These are phyloP conservation scores for Coniochaeta sp. DNA, from an alignment of 2,329 filamentous ascomycete species.

Conservation along the genomic window DNA sequence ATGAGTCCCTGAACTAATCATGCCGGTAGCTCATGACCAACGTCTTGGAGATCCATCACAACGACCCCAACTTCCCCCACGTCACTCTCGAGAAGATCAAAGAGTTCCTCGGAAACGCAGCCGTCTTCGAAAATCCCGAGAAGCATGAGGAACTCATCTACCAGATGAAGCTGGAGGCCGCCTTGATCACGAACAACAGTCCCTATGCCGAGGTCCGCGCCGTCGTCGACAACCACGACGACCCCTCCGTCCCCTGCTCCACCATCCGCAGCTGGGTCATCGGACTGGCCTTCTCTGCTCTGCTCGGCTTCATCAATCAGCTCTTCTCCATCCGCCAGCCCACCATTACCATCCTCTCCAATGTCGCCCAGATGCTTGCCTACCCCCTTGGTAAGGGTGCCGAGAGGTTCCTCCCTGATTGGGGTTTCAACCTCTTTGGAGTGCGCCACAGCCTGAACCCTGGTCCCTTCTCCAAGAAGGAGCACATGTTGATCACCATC, in stretches of 20 bases:
- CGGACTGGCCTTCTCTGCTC: constrained; percentile 41
- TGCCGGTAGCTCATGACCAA: constrained; percentile 19
- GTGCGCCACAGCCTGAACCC: constrained; percentile 44
- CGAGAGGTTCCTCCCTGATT: constrained; percentile 44
- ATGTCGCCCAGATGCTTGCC: constrained; percentile 49
- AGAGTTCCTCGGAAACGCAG: constrained; percentile 34
- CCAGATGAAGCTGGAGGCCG: constrained; percentile 48
- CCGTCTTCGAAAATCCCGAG: constrained; percentile 35
- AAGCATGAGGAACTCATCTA: constrained; percentile 40
- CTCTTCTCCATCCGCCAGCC: constrained; percentile 52
- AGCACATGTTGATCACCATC: constrained; percentile 52
- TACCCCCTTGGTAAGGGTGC: constrained; percentile 46
- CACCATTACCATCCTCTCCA: constrained; percentile 44
- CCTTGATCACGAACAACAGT: constrained; percentile 31
- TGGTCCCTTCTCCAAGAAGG: constrained; percentile 51
- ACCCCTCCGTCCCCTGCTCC: constrained; percentile 27
- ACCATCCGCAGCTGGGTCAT: constrained; percentile 48
- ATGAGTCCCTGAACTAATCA: background rate
- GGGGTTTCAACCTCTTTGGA: constrained; percentile 39
- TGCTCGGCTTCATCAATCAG: constrained; percentile 47
- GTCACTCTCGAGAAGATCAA: constrained; percentile 30
- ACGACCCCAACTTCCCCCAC: constrained; percentile 40
- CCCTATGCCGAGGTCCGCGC: constrained; percentile 36
- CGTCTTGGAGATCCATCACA: constrained; percentile 32
- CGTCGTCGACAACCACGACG: constrained; percentile 29